Evolutionary conservation across 768 basidiomycete genomes (phyloP).

Genomic region (Kwoniella shandongensis): DNA sequence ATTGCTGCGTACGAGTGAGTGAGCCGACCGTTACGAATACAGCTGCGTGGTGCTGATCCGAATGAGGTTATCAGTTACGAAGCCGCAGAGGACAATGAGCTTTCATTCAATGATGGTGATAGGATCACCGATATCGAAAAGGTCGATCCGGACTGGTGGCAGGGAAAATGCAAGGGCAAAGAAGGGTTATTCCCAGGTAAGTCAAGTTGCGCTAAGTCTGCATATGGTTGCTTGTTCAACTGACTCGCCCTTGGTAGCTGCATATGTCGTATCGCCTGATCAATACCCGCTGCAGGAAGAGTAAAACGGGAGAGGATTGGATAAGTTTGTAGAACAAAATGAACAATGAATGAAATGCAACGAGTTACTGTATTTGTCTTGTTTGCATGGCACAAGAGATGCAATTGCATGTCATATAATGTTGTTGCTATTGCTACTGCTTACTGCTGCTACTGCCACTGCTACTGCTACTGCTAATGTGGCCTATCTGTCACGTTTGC

Average conservation of each 20-base stretch:
- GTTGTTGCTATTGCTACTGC: constrained; percentile 1
- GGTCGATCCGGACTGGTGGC: constrained; percentile 54
- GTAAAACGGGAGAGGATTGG: not conserved
- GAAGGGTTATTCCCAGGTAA: constrained; percentile 52
- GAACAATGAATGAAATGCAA: not conserved
- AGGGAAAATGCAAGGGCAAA: constrained; percentile 37
- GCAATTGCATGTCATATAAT: constrained; percentile 1
- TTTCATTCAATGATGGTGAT: constrained; percentile 81
- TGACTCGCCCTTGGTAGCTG: constrained; percentile 22
- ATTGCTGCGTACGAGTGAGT: constrained; percentile 61
- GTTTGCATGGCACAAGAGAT: too few species aligned
- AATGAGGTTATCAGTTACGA: constrained; percentile 65
- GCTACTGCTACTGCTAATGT: not conserved
- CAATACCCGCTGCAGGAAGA: constrained; percentile 19
- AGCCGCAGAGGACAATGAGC: constrained; percentile 86
- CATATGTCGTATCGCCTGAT: constrained; percentile 32
- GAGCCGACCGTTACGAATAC: too few species aligned
- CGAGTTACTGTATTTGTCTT: too few species aligned
- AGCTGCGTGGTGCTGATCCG: constrained; percentile 1
- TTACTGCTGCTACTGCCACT: not conserved
- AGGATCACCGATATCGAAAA: constrained; percentile 74
- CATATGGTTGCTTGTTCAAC: too few species aligned
- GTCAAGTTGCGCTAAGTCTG: not conserved
- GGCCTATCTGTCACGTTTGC: not conserved
- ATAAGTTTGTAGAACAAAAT: constrained; percentile 1